Evolutionary conservation across 768 basidiomycete species (phyloP).

Genomic region (Chalciporus piperatus): DNA sequence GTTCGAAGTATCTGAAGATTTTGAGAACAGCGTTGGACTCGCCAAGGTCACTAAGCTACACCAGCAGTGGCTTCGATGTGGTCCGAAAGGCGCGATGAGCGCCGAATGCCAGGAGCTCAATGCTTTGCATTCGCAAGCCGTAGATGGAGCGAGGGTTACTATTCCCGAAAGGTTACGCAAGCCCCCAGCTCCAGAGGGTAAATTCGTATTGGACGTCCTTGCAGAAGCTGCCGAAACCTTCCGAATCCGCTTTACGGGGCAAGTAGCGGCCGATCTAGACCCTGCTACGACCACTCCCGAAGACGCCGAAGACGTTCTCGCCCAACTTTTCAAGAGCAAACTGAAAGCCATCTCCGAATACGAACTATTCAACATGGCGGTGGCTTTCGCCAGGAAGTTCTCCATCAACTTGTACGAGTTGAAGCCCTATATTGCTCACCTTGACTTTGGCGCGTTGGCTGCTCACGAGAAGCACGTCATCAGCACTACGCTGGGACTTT

Average conservation of each 20-base stretch:
- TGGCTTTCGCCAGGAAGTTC: constrained; percentile 41
- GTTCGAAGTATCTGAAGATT: neutral
- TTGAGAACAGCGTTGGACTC: constrained; percentile 42
- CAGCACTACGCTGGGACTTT: constrained; percentile 39
- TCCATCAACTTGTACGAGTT: constrained; percentile 39
- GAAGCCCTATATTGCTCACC: constrained; percentile 44
- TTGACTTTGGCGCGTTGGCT: constrained; percentile 57
- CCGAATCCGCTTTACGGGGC: constrained; percentile 39
- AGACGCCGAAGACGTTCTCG: constrained; percentile 39
- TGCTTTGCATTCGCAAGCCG: constrained; percentile 66
- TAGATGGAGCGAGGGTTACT: constrained; percentile 61
- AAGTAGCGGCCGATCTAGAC: constrained; percentile 21
- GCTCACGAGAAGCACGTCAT: constrained; percentile 53
- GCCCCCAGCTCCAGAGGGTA: constrained; percentile 40
- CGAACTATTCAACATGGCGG: constrained; percentile 53
- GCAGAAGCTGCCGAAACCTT: constrained; percentile 46
- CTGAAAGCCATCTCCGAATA: constrained; percentile 60
- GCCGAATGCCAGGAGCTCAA: constrained; percentile 70
- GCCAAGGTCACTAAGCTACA: constrained; percentile 57
- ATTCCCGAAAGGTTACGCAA: constrained; percentile 55
- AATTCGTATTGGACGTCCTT: constrained; percentile 54
- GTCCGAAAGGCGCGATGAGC: constrained; percentile 55
- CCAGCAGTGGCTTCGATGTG: constrained; percentile 55
- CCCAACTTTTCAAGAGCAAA: constrained; percentile 46
- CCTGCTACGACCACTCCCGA: constrained; percentile 31